Evolutionary conservation across 495 filamentous ascomycete species (phyloP).

Genomic region (Tuber borchii): DNA sequence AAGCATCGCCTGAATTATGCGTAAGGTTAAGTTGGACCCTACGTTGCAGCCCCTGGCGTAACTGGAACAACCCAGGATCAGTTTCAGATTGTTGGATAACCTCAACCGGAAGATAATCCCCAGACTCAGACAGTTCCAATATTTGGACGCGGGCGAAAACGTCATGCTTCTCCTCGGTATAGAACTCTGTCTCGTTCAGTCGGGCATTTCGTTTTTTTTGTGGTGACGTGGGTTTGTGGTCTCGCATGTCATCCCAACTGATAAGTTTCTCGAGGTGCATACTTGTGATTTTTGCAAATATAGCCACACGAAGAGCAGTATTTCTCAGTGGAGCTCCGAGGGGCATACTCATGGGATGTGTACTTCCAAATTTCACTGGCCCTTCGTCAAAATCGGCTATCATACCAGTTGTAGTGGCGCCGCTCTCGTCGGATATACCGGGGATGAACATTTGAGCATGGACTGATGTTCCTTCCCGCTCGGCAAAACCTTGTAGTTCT

Average conservation of each 20-base stretch:
- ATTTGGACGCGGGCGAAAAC: constrained; percentile 81
- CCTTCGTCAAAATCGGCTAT: constrained; percentile 91
- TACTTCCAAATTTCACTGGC: constrained; percentile 90
- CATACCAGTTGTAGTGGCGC: constrained; percentile 88
- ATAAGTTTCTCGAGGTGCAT: constrained; percentile 97
- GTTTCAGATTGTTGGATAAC: constrained; percentile 75
- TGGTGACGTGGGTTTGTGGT: constrained; percentile 50
- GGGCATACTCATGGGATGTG: constrained; percentile 98
- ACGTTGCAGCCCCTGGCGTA: constrained; percentile 91
- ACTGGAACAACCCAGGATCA: constrained; percentile 81
- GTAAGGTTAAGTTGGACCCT: constrained; percentile 77
- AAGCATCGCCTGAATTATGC: constrained; percentile 77
- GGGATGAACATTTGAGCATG: constrained; percentile 95
- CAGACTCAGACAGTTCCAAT: constrained; percentile 80
- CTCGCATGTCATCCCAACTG: constrained; percentile 98
- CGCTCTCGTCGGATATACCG: constrained; percentile 83
- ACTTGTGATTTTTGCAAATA: constrained; percentile 81
- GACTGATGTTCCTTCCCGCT: constrained; percentile 90
- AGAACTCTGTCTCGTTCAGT: constrained; percentile 85
- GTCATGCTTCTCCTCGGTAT: constrained; percentile 86
- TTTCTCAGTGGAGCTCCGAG: constrained; percentile 63
- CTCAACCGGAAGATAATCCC: constrained; percentile 86
- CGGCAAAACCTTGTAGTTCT: constrained; percentile 90
- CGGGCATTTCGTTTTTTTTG: constrained; percentile 62
- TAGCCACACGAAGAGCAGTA: constrained; percentile 74